Evolutionary conservation across 1,284 basidiomycete genomes (phyloP), one percentile per base, ranked within the genome.

Genomic region (Bothia castanella): DNA sequence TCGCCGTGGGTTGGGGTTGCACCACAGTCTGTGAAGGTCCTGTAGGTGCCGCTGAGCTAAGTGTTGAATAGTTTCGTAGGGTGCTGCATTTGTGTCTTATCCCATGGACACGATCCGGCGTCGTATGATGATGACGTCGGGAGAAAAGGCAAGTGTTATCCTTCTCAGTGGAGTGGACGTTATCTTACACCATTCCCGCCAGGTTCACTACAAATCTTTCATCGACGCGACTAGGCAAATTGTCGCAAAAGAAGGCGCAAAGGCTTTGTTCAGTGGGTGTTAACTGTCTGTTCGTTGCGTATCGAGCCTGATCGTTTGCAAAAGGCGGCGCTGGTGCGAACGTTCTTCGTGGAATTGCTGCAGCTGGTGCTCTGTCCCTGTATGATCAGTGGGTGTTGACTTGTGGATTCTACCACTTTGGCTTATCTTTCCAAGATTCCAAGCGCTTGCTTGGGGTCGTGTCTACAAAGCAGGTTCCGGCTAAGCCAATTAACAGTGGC

Each of bases 91-190:
- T 55, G 77, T 74, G 54, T 77, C 82, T 43, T 86, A 86, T 68
- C 83, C 83, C 9, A 70, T 86, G 58, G 83, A 86, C 66, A 85
- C 82, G 32, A 80, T 83, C 64, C 73, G 82, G 55, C 74, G 81
- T 63, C 69, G 76, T 55, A 83, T 83, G 80, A 86, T 86, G 84
- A 86, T 86, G 83, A 84, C 82, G 30, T 80, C 78, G 5, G 85
- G 82, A 56, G 74, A 74, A 66, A 72, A 73, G 66, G 77, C 73
- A 68, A 23, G 56, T n/a, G 1, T 36, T 17, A 10, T 14, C 19
- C 19, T 8, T 13, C n/a, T 44, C 12, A 35, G 14, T 10, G 17
- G 35, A 8, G 9, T 38, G 4, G 21, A 23, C 5, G 9, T 4
- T 20, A 30, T 35, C 40, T 49, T 36, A 51, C 17, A 19, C 29